phyloP scores from a whole-genome alignment of 306 rosid species.

The Sphenostylis stenocarpa region DNA sequence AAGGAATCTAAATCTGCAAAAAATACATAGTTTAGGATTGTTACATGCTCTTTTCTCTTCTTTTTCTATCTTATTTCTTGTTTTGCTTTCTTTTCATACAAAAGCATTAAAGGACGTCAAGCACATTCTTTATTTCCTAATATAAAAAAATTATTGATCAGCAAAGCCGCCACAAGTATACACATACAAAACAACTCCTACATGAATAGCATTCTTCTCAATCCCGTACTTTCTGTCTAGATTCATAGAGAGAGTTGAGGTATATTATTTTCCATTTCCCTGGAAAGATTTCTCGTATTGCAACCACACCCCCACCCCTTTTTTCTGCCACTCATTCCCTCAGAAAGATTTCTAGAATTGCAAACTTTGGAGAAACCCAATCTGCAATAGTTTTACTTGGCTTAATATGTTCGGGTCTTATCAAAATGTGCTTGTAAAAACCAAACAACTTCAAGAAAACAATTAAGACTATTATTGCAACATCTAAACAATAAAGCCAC shows the following conservation, averaged over 20 bases:
- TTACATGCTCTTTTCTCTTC: neutral
- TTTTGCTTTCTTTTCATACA: neutral
- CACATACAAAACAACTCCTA: neutral
- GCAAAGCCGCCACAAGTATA: neutral
- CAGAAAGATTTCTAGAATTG: neutral
- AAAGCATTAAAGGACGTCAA: neutral
- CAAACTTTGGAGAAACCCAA: neutral
- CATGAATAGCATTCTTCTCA: neutral
- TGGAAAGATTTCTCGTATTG: neutral
- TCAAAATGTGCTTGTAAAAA: slow-evolving; percentile 13
- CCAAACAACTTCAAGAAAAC: slow-evolving; percentile 6
- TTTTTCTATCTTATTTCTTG: neutral
- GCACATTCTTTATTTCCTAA: neutral
- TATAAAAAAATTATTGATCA: neutral
- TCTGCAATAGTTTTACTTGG: slow-evolving; percentile 7
- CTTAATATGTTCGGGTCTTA: neutral
- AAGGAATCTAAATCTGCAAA: neutral
- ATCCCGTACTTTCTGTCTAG: neutral
- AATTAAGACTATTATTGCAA: neutral
- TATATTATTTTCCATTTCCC: neutral
- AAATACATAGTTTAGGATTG: neutral
- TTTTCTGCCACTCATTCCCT: neutral
- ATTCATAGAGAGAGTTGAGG: neutral
- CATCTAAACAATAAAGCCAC: neutral
- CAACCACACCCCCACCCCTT: neutral